phyloP scores from a whole-genome alignment of 352 stramenopile genomes.

The Peronospora farinosa region DNA sequence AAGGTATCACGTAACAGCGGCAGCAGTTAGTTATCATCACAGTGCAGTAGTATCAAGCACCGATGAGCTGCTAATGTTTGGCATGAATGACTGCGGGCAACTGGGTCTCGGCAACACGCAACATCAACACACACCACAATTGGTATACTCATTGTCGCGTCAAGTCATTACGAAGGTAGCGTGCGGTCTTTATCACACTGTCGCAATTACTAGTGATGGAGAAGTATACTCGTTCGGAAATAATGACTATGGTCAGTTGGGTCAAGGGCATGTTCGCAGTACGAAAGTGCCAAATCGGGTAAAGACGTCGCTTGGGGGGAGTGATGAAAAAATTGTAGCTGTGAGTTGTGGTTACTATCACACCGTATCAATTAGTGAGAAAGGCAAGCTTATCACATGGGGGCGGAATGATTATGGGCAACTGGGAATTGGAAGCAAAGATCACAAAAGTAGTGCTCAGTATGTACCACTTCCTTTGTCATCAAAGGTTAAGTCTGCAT shows the following conservation, averaged over 20 bases:
- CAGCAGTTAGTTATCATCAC: slow-evolving; percentile 83
- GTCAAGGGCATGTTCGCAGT: slow-evolving; percentile 70
- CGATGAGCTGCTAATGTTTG: slow-evolving; percentile 77
- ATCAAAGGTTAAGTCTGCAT: slow-evolving; percentile 67
- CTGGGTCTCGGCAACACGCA: slow-evolving; percentile 77
- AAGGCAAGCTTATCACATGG: slow-evolving; percentile 82
- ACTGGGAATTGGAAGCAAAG: slow-evolving; percentile 82
- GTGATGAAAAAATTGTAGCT: slow-evolving; percentile 69
- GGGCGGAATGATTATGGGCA: slow-evolving; percentile 84
- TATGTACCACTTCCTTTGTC: slow-evolving; percentile 73
- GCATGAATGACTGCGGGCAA: slow-evolving; percentile 86
- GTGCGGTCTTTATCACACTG: slow-evolving; percentile 79
- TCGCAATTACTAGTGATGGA: slow-evolving; percentile 51
- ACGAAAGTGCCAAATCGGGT: slow-evolving; percentile 66
- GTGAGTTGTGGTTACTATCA: slow-evolving; percentile 85
- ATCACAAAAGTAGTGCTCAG: slow-evolving; percentile 79
- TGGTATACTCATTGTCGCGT: slow-evolving; percentile 62
- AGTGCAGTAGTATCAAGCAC: slow-evolving; percentile 73
- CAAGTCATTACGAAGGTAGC: slow-evolving; percentile 67
- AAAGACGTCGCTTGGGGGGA: slow-evolving; percentile 57
- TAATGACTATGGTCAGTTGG: slow-evolving; percentile 84
- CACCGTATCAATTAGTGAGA: slow-evolving; percentile 69
- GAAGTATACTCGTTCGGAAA: slow-evolving; percentile 83
- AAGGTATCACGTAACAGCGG: slow-evolving; percentile 70
- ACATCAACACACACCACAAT: slow-evolving; percentile 79